A percentile compares a stretch with the other conserved stretches of the same genome.
These are phyloP conservation scores for Kwoniella dendrophila DNA, from an alignment of 768 basidiomycete species.

Conservation along the genomic window DNA sequence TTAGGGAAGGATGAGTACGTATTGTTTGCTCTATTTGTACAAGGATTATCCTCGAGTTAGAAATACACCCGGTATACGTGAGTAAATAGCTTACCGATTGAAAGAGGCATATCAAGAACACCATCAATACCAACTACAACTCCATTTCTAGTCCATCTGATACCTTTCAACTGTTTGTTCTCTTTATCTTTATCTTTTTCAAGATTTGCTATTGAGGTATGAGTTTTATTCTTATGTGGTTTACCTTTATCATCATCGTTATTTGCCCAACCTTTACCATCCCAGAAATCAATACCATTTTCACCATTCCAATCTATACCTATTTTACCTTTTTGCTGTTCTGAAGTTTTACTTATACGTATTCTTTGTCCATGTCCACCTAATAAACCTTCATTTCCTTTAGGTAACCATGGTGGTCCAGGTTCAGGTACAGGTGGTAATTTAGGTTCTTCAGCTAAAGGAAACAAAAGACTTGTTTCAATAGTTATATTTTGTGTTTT, in stretches of 20 bases:
- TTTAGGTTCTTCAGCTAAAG: conserved; percentile 59
- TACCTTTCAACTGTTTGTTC: conserved; percentile 63
- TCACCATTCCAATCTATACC: conserved; percentile 71
- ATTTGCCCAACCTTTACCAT: conserved; percentile 47
- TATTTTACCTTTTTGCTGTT: conserved; percentile 55
- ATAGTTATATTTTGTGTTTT: conserved; percentile 53
- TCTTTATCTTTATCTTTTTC: conserved; percentile 5
- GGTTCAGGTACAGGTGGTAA: conserved; percentile 73
- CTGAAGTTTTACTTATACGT: conserved; percentile 61
- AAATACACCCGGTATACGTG: too few relatives aligned
- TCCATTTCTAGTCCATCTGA: conserved; percentile 71
- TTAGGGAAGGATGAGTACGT: conserved; percentile 64
- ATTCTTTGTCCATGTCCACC: conserved; percentile 80
- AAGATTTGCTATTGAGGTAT: not conserved
- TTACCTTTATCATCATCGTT: conserved; percentile 19
- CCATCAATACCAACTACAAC: conserved; percentile 71
- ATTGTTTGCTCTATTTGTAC: conserved; percentile 64
- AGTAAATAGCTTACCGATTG: conserved; percentile 67
- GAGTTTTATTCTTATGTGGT: not conserved
- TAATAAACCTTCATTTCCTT: conserved; percentile 73
- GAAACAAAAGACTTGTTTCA: conserved; percentile 54
- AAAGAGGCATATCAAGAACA: conserved; percentile 73
- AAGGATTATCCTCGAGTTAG: not conserved
- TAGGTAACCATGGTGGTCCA: conserved; percentile 80
- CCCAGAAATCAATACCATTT: conserved; percentile 63